phyloP scores from a whole-genome alignment of 192 early-diverging fungal genomes.

The Entomortierella parvispora region DNA sequence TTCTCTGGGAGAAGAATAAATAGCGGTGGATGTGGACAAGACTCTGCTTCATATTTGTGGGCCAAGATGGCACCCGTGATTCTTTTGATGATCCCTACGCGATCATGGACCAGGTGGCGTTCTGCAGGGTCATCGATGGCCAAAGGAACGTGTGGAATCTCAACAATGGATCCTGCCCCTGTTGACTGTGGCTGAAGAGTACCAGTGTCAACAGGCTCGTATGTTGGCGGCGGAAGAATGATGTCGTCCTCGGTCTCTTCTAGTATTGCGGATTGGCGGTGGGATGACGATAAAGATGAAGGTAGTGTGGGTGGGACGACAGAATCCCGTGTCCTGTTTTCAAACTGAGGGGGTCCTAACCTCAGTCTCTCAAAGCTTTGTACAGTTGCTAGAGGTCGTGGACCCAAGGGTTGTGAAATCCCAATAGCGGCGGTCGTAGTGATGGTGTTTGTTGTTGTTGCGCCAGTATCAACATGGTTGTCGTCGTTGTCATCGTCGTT shows the following conservation, averaged over 20 bases:
- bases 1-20: slow-evolving; percentile 42
- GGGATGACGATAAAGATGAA: background rate
- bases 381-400: slow-evolving; percentile 4
- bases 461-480: background rate
- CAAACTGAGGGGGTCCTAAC: background rate
- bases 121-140: slow-evolving; percentile 28
- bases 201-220: slow-evolving; percentile 7
- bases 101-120: slow-evolving; percentile 20
- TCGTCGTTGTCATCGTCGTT: slow-evolving; percentile 1
- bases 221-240: slow-evolving; percentile 5
- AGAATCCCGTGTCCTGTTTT: background rate
- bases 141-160: background rate
- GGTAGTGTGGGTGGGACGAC: background rate
- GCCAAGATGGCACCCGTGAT: slow-evolving; percentile 16
- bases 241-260: slow-evolving; percentile 8
- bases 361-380: slow-evolving; percentile 17
- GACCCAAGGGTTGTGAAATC: background rate
- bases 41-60: slow-evolving; percentile 29
- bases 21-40: slow-evolving; percentile 32
- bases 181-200: background rate
- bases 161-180: background rate
- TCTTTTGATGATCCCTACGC: slow-evolving; percentile 21
- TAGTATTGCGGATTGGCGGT: background rate
- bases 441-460: background rate
- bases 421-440: background rate